phyloP scores from a whole-genome alignment of 1,139 yeast genomes.

The Candida gigantensis region DNA sequence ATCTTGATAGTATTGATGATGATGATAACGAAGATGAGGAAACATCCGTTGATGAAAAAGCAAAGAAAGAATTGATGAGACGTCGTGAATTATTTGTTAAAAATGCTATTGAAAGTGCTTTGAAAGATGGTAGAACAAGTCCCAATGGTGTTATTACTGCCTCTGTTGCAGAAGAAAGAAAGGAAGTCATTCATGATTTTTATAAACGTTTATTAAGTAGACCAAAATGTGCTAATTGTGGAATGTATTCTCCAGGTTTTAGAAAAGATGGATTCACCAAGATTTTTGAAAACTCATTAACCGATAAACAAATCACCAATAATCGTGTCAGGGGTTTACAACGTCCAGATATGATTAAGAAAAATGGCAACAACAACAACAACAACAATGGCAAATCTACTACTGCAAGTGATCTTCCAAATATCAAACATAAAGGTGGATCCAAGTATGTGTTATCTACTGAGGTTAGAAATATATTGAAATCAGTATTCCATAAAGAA shows the following conservation, averaged over 20 bases:
- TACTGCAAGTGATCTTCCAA: constrained; percentile 31
- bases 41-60: constrained; percentile 32
- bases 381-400: constrained; percentile 13
- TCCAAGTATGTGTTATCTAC: constrained; percentile 85
- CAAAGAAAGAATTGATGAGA: constrained; percentile 50
- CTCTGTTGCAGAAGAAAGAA: constrained; percentile 85
- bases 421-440: constrained; percentile 61
- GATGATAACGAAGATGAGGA: constrained; percentile 38
- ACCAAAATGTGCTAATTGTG: constrained; percentile 93
- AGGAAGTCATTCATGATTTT: constrained; percentile 69
- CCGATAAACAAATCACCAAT: constrained; percentile 76
- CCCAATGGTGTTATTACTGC: constrained; percentile 75
- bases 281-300: constrained; percentile 83
- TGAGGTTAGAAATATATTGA: constrained; percentile 78
- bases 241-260: constrained; percentile 89
- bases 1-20: constrained; percentile 35
- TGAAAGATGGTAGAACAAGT: constrained; percentile 73
- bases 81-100: constrained; percentile 74
- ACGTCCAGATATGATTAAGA: constrained; percentile 70
- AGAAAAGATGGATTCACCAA: constrained; percentile 95
- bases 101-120: constrained; percentile 68
- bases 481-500: constrained; percentile 75
- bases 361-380: constrained; percentile 1
- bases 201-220: constrained; percentile 72
- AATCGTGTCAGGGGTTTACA: constrained; percentile 79